Percentiles rank a stretch among this genome's conserved stretches.
phyloP scores from a whole-genome alignment of 768 basidiomycete species.

The Leccinum incarnatum region DNA sequence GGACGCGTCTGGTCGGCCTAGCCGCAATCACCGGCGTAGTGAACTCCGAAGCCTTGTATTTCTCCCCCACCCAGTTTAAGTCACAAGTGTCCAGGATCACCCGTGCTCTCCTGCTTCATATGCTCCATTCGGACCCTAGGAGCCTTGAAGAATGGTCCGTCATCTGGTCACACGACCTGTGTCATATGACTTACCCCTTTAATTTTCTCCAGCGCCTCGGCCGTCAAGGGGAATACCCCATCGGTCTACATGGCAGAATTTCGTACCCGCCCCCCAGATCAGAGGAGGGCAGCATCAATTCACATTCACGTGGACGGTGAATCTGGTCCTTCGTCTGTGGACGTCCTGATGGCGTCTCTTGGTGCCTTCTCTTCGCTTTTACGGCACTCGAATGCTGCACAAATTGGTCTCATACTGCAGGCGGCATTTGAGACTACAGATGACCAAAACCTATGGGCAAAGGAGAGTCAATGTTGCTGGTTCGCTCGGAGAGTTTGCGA shows the following conservation, averaged over 20 bases:
- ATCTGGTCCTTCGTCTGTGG: slow-evolving; percentile 68
- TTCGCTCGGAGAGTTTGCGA: slow-evolving; percentile 72
- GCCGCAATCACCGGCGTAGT: slow-evolving; percentile 78
- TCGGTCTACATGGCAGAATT: slow-evolving; percentile 86
- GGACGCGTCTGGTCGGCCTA: slow-evolving; percentile 82
- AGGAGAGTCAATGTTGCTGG: slow-evolving; percentile 77
- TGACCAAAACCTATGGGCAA: slow-evolving; percentile 58
- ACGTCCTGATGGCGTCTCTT: slow-evolving; percentile 74
- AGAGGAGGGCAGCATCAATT: slow-evolving; percentile 85
- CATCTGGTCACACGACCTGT: neutral
- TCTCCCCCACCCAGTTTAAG: slow-evolving; percentile 67
- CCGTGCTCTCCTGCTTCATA: slow-evolving; percentile 63
- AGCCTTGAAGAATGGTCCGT: slow-evolving; percentile 66
- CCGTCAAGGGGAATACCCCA: slow-evolving; percentile 64
- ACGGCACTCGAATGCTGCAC: slow-evolving; percentile 71
- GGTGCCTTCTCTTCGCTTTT: slow-evolving; percentile 70
- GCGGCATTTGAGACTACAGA: slow-evolving; percentile 71
- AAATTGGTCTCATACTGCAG: slow-evolving; percentile 70
- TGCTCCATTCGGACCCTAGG: slow-evolving; percentile 59
- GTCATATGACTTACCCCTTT: neutral
- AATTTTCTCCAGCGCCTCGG: slow-evolving; percentile 43
- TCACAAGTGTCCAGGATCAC: slow-evolving; percentile 70
- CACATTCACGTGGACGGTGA: slow-evolving; percentile 89
- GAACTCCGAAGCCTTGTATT: slow-evolving; percentile 81
- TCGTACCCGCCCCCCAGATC: slow-evolving; percentile 70